phyloP scores from a whole-genome alignment of 495 filamentous ascomycete species.

The Penicillium waksmanii region DNA sequence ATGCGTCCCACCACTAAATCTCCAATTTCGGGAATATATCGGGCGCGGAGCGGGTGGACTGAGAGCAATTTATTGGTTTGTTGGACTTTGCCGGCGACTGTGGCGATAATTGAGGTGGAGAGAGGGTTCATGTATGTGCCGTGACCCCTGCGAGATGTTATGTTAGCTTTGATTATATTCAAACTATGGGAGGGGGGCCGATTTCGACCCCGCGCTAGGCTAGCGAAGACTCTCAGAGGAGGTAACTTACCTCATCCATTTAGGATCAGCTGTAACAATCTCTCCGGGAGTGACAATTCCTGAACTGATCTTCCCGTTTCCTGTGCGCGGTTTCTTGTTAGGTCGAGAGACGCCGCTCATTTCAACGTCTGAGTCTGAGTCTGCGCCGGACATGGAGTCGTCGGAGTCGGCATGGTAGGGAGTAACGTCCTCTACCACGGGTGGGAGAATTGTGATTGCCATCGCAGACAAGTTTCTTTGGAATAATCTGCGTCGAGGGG shows the following conservation, averaged over 20 bases:
- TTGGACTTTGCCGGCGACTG: constrained; percentile 82
- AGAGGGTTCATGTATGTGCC: constrained; percentile 70
- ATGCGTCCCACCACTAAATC: constrained; percentile 95
- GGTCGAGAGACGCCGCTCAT: constrained; percentile 46
- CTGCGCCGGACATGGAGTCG: constrained; percentile 58
- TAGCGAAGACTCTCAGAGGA: not conserved
- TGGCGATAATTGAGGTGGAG: constrained; percentile 74
- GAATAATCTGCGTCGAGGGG: constrained; percentile 5
- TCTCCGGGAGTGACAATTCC: constrained; percentile 88
- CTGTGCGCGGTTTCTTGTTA: constrained; percentile 45
- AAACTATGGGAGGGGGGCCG: not conserved
- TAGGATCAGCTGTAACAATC: constrained; percentile 82
- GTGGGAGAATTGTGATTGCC: constrained; percentile 81
- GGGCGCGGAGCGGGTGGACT: constrained; percentile 83
- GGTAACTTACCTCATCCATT: constrained; percentile 85
- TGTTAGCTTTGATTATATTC: constrained; percentile 12
- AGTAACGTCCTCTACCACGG: constrained; percentile 49
- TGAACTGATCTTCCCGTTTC: constrained; percentile 32
- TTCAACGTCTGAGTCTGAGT: constrained; percentile 66
- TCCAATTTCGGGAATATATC: constrained; percentile 93
- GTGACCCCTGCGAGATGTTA: constrained; percentile 63
- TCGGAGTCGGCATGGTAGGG: constrained; percentile 36
- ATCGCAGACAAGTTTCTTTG: constrained; percentile 43
- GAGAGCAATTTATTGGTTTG: constrained; percentile 97
- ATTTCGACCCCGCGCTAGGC: not conserved